phyloP scores from a whole-genome alignment of 257 asterid species.

The Nyctanthes arbortristis region DNA sequence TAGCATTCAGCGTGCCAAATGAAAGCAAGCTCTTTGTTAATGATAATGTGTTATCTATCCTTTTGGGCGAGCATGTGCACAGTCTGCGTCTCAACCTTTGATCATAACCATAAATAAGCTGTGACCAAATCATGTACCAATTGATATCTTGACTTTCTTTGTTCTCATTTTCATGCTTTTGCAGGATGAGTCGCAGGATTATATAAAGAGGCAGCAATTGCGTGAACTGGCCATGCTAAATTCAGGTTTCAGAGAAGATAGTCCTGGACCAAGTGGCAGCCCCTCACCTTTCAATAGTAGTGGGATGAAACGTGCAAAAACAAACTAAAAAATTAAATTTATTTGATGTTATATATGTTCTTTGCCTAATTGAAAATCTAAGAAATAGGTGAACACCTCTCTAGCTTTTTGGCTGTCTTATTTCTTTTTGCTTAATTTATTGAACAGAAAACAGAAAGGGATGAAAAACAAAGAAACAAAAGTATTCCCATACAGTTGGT shows the following conservation, averaged over 20 bases:
- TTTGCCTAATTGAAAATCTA: slow-evolving; percentile 23
- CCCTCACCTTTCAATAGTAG: slow-evolving; percentile 87
- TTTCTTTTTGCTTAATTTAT: slow-evolving; percentile 27
- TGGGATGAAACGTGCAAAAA: slow-evolving; percentile 96
- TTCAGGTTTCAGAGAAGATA: slow-evolving; percentile 91
- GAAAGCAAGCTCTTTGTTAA: too few relatives aligned
- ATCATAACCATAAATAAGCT: not conserved
- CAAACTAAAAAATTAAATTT: slow-evolving; percentile 46
- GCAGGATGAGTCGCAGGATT: slow-evolving; percentile 95
- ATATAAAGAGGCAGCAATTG: slow-evolving; percentile 87
- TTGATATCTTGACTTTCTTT: not conserved
- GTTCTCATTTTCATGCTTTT: not conserved
- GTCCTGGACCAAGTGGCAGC: slow-evolving; percentile 98
- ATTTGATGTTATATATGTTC: slow-evolving; percentile 13
- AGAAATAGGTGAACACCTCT: slow-evolving; percentile 22
- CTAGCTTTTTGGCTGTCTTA: slow-evolving; percentile 30
- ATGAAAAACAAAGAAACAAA: not conserved
- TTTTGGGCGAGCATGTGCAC: too few relatives aligned
- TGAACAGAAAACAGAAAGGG: slow-evolving; percentile 30
- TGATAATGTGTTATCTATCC: too few relatives aligned
- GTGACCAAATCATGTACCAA: not conserved
- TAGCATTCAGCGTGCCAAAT: too few relatives aligned
- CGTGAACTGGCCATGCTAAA: slow-evolving; percentile 95
- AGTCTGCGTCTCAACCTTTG: too few relatives aligned
- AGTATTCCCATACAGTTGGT: slow-evolving; percentile 31